Conservation (phyloP, 2,329 filamentous ascomycete species). For the Neoscytalidium dimidiatum region DNA sequence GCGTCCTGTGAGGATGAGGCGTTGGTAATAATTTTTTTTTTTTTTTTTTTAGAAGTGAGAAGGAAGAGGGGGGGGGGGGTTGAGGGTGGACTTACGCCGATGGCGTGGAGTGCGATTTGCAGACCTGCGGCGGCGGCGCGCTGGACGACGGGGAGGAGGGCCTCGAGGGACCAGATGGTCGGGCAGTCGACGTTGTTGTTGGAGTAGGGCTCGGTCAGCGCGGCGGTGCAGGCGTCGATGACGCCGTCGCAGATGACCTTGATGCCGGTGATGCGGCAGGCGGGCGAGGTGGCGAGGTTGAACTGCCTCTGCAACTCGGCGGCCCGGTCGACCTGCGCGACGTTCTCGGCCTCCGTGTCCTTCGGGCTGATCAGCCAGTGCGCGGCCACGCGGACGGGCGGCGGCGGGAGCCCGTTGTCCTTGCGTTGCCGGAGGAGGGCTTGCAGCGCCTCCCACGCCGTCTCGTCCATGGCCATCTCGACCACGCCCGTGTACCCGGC, state of each 20-base stretch:
- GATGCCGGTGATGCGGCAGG: constrained; percentile 59
- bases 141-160: constrained; percentile 56
- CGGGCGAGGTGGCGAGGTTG: constrained; percentile 47
- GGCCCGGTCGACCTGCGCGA: constrained; percentile 55
- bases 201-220: constrained; percentile 60
- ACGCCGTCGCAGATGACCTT: constrained; percentile 68
- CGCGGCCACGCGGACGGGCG: constrained; percentile 54
- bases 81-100: no score
- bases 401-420: constrained; percentile 30
- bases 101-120: constrained; percentile 66
- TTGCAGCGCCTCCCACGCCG: constrained; percentile 52
- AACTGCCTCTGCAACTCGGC: constrained; percentile 50
- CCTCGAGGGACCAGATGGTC: constrained; percentile 57
- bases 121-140: constrained; percentile 57
- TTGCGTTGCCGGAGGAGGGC: background rate
- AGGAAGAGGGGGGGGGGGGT: no score
- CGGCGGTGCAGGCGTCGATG: constrained; percentile 66
- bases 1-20: no score
- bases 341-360: constrained; percentile 45
- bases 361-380: constrained; percentile 59
- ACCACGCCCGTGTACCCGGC: constrained; percentile 58
- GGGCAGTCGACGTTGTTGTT: constrained; percentile 45
- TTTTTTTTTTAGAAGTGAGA: no score
- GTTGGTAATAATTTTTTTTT: no score
- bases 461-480: constrained; percentile 63